These are phyloP conservation scores for Talaromyces sp. DNA, from an alignment of 2,329 filamentous ascomycete species.

Conservation along the genomic window DNA sequence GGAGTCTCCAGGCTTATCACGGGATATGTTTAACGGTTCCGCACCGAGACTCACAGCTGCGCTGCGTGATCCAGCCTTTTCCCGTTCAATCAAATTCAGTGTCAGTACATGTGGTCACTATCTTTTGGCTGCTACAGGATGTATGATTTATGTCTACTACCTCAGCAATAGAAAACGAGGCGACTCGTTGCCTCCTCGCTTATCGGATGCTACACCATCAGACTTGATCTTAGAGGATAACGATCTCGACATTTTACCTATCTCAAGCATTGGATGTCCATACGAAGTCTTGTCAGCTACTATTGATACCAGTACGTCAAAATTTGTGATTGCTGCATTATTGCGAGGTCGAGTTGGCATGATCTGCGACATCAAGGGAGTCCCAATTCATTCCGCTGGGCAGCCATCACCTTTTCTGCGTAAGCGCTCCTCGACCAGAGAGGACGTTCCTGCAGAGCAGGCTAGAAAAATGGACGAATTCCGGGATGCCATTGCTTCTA, in stretches of 20 bases:
- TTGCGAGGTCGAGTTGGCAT: conserved; percentile 57
- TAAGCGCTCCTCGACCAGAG: conserved; percentile 1
- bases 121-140: conserved; percentile 51
- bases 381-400: conserved; percentile 16
- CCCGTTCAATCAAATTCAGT: conserved; percentile 41
- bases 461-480: conserved; percentile 9
- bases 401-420: conserved; percentile 10
- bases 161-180: conserved; percentile 27
- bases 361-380: conserved; percentile 50
- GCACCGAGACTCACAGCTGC: conserved; percentile 22
- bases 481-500: conserved; percentile 15
- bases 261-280: conserved; percentile 54
- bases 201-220: conserved; percentile 10
- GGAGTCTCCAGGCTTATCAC: conserved; percentile 14
- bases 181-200: conserved; percentile 6
- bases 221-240: conserved; percentile 23
- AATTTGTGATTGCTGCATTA: conserved; percentile 54
- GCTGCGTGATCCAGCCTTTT: conserved; percentile 15
- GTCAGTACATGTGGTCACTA: conserved; percentile 56
- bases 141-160: conserved; percentile 54
- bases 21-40: conserved; percentile 15
- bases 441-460: neutral
- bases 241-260: conserved; percentile 36
- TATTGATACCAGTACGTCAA: conserved; percentile 57
- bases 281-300: conserved; percentile 54